Percentiles rank a stretch among this genome's conserved stretches.
These are phyloP conservation scores for Sextonia rubra DNA, from an alignment of 164 flowering plant species.

Conservation along the genomic window DNA sequence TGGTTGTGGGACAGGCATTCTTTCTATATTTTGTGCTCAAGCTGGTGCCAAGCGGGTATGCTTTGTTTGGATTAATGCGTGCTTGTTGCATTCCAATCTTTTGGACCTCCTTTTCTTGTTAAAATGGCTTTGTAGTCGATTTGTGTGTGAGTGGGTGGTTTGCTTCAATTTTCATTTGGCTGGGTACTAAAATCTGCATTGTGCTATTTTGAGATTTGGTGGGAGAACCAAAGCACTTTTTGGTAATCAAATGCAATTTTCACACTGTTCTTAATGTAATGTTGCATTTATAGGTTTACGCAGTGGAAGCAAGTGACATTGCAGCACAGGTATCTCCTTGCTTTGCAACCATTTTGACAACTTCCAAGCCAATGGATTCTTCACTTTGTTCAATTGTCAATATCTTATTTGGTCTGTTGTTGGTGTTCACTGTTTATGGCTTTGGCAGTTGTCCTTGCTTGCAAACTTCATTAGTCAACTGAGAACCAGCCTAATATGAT, in stretches of 20 bases:
- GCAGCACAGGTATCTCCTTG: conserved; percentile 71
- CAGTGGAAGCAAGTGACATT: conserved; percentile 97
- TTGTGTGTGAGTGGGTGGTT: background rate
- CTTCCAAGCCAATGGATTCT: background rate
- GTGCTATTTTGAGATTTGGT: background rate
- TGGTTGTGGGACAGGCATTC: conserved; percentile 98
- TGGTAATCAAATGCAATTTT: background rate
- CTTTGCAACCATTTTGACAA: background rate
- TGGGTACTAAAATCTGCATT: background rate
- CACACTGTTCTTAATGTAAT: background rate
- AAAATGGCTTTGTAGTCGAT: background rate
- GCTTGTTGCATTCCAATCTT: background rate
- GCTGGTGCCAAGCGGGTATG: conserved; percentile 95
- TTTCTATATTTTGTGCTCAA: conserved; percentile 95
- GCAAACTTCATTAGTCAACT: too few species aligned
- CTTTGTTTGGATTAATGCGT: background rate
- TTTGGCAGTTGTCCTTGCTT: background rate
- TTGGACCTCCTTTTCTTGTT: background rate
- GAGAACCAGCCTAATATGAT: too few species aligned
- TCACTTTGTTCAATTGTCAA: background rate
- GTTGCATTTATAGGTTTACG: conserved; percentile 71
- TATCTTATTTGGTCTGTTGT: background rate
- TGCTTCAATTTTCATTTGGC: background rate
- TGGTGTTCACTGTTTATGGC: background rate
- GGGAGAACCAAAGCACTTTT: too few species aligned